Evolutionary conservation across 2,329 filamentous ascomycete genomes (phyloP), one percentile per base, ranked within the genome.

Genomic region (Pseudogymnoascus sp.): DNA sequence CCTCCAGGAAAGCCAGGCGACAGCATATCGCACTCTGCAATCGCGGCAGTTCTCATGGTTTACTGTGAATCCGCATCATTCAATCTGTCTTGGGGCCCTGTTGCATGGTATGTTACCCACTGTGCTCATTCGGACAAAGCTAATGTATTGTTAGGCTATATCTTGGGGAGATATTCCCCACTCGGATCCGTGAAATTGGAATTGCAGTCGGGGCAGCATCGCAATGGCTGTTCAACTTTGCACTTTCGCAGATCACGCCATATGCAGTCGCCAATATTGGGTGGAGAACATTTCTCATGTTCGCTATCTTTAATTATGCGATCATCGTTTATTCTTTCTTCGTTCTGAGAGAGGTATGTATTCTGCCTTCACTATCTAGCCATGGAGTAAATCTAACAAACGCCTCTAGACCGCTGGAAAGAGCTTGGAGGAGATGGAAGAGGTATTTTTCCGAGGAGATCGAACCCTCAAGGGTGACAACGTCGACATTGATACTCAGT

Each of bases 391-490:
- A 33, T 15, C 44, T 54, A 54, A 54, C n/a, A 33, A 17, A 33
- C 26, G 17, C 17, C 4, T 54, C 17, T 33, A 54, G 44, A 54
- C 44, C 26, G 44, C 44, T 5, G 44, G 44, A 33, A 54, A 33
- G n/a, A 54, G 44, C 44, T 17, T 54, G 5, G 44, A 54, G 33
- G 44, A 54, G 44, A 54, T 54, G 44, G 44, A 54, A 11, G 44
- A 54, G 8, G 44, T 54, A 2, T 54, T 54, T 17, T 54, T 33
- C 44, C 26, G 26, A 9, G 44, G 44, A 17, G 64, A 99, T 88
- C 61, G 88, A 93, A n/a, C 94, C 94, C 71, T 97, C 92, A 10
- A 97, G 75, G 0, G 92, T 96, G 10, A 99, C 93, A 4, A 93
- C 92, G 74, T 97, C 97, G 60, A 95, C 92, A 63, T 92, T 89